A percentile compares a stretch with the other conserved stretches of the same genome.
phyloP scores from a whole-genome alignment of 768 basidiomycete genomes.

The Termitomyces sp. region DNA sequence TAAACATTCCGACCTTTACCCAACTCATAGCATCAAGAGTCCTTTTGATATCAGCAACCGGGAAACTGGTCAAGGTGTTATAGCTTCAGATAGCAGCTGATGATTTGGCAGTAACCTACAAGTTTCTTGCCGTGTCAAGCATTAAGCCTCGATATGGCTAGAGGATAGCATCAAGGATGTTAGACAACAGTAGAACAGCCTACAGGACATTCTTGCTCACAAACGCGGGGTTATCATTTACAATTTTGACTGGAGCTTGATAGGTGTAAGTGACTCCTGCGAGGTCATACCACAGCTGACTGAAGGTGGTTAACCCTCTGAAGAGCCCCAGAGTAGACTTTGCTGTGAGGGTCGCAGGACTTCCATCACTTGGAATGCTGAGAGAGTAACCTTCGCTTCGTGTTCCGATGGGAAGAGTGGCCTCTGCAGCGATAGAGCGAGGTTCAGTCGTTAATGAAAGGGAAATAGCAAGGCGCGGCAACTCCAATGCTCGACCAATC shows the following conservation, averaged over 20 bases:
- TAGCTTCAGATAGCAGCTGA: not conserved
- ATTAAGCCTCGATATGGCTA: conserved; percentile 76
- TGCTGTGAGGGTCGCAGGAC: conserved; percentile 50
- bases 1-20: conserved; percentile 50
- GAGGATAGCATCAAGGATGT: not conserved
- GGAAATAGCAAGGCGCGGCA: conserved; percentile 42
- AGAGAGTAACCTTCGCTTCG: conserved; percentile 62
- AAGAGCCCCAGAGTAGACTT: conserved; percentile 65
- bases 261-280: conserved; percentile 45
- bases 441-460: conserved; percentile 26
- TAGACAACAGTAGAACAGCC: not conserved
- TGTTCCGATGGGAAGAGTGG: conserved; percentile 41
- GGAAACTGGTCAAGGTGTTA: conserved; percentile 37
- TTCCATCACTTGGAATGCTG: conserved; percentile 48
- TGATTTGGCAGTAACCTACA: conserved; percentile 32
- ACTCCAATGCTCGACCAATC: conserved; percentile 33
- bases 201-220: conserved; percentile 30
- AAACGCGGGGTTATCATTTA: conserved; percentile 59
- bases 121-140: conserved; percentile 80
- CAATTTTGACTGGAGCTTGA: conserved; percentile 54
- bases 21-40: conserved; percentile 75
- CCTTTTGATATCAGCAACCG: conserved; percentile 59
- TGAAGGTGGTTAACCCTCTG: conserved; percentile 75
- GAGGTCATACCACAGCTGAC: conserved; percentile 61
- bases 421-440: conserved; percentile 48